Evolutionary conservation across 495 filamentous ascomycete genomes (phyloP).

Genomic region (Hypoxylon perforatum): DNA sequence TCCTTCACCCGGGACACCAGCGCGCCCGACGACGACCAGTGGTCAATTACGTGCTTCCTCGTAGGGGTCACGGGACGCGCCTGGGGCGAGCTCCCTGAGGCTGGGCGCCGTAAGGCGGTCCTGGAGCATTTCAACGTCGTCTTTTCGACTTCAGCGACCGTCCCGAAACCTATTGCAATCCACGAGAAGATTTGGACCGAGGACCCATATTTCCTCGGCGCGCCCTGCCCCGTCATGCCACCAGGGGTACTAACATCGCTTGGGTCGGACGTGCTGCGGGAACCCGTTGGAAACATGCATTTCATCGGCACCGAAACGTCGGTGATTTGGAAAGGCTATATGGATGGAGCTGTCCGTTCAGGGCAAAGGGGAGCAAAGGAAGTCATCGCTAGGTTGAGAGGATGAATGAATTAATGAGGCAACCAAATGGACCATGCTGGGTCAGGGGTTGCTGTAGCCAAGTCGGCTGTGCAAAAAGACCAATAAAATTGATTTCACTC

Average conservation of each 20-base stretch:
- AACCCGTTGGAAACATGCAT: constrained; percentile 49
- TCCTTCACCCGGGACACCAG: constrained; percentile 55
- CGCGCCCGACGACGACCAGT: constrained; percentile 47
- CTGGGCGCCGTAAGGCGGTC: constrained; percentile 8
- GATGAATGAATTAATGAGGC: no score
- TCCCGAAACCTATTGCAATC: constrained; percentile 27
- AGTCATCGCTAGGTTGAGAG: constrained; percentile 29
- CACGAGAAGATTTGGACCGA: constrained; percentile 33
- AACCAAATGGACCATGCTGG: no score
- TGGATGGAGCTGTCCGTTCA: constrained; percentile 56
- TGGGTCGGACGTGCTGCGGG: constrained; percentile 22
- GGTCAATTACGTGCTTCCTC: constrained; percentile 56
- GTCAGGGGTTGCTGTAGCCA: no score
- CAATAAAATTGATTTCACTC: no score
- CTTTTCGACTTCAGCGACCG: constrained; percentile 13
- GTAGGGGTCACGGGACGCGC: constrained; percentile 45
- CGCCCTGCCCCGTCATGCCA: constrained; percentile 36
- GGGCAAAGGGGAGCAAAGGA: constrained; percentile 52
- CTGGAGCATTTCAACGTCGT: constrained; percentile 17
- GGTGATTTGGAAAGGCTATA: constrained; percentile 55
- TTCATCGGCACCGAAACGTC: constrained; percentile 57
- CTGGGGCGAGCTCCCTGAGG: constrained; percentile 40
- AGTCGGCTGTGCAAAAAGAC: no score
- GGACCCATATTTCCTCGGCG: constrained; percentile 36
- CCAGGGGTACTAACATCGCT: constrained; percentile 25